Conservation (phyloP, 768 basidiomycete genomes). For the Lactifluus echinatus region DNA sequence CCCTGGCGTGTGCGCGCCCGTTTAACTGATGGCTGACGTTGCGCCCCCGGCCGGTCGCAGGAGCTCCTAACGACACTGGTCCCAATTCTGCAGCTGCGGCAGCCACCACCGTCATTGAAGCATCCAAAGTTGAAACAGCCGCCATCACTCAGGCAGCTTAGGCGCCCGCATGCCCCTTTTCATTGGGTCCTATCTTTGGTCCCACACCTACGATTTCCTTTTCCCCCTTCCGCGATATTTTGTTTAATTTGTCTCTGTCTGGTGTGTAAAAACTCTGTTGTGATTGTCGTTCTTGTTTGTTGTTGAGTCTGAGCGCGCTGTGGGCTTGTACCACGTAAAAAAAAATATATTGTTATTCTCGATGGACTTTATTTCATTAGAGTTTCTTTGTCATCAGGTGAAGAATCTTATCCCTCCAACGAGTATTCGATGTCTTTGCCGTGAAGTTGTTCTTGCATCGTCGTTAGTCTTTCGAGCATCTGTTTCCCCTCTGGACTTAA, state of each 20-base stretch:
- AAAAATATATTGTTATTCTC: constrained; percentile 17
- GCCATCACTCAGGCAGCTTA: constrained; percentile 9
- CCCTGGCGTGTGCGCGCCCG: neutral
- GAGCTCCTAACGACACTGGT: constrained; percentile 1
- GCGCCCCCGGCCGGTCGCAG: neutral
- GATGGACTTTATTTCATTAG: neutral
- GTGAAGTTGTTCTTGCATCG: constrained; percentile 37
- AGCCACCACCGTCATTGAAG: constrained; percentile 8
- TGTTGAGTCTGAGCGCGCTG: constrained; percentile 1
- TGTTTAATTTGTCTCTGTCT: constrained; percentile 7
- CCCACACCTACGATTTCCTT: neutral
- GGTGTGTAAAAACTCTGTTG: constrained; percentile 2
- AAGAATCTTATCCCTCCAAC: constrained; percentile 25
- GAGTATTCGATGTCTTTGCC: constrained; percentile 46
- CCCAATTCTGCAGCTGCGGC: constrained; percentile 3
- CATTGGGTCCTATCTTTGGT: neutral
- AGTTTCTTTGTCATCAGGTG: neutral
- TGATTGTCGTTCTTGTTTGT: neutral
- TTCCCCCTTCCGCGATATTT: neutral
- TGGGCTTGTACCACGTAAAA: neutral
- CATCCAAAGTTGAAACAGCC: neutral
- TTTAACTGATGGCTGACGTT: constrained; percentile 1
- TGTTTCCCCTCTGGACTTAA: constrained; percentile 37
- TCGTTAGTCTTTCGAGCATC: constrained; percentile 54
- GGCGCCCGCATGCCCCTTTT: constrained; percentile 1